phyloP scores from a whole-genome alignment of 2,329 filamentous ascomycete species.

The Colletotrichum sp. region DNA sequence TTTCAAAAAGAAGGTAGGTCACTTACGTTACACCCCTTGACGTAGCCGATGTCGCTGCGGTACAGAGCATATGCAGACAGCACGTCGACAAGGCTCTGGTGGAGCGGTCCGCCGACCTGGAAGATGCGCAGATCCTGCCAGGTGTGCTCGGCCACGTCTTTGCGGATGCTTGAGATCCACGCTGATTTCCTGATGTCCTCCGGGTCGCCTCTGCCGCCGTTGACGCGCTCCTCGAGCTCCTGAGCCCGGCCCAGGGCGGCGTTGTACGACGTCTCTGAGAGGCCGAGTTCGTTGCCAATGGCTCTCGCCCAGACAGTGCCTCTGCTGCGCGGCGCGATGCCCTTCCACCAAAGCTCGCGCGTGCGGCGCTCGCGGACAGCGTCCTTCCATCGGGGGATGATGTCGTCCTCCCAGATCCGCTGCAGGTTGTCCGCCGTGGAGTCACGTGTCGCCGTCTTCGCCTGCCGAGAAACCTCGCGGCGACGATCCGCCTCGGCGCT shows the following conservation, averaged over 20 bases:
- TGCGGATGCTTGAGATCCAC: slow-evolving; percentile 69
- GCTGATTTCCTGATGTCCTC: slow-evolving; percentile 61
- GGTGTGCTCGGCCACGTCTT: slow-evolving; percentile 67
- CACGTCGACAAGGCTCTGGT: slow-evolving; percentile 72
- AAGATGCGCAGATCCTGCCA: slow-evolving; percentile 79
- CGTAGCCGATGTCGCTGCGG: slow-evolving; percentile 80
- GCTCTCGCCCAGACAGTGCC: slow-evolving; percentile 73
- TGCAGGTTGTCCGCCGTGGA: slow-evolving; percentile 59
- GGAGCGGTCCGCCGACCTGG: slow-evolving; percentile 67
- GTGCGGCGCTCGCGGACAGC: slow-evolving; percentile 73
- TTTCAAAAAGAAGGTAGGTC: not conserved
- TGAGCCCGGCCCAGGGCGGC: slow-evolving; percentile 73
- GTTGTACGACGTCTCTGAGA: slow-evolving; percentile 70
- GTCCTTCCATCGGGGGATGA: slow-evolving; percentile 77
- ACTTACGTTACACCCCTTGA: slow-evolving; percentile 76
- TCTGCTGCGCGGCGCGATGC: slow-evolving; percentile 73
- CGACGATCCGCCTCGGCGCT: slow-evolving; percentile 65
- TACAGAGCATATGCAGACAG: slow-evolving; percentile 84
- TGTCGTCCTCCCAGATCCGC: slow-evolving; percentile 76
- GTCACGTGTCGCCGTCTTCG: slow-evolving; percentile 59
- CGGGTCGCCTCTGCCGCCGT: slow-evolving; percentile 52
- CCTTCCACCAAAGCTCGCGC: slow-evolving; percentile 83
- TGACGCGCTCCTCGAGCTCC: slow-evolving; percentile 63
- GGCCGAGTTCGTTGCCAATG: slow-evolving; percentile 74
- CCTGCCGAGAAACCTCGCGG: slow-evolving; percentile 57